Evolutionary conservation across 495 filamentous ascomycete genomes (phyloP).

Genomic region (Aspergillus olivimuriae): DNA sequence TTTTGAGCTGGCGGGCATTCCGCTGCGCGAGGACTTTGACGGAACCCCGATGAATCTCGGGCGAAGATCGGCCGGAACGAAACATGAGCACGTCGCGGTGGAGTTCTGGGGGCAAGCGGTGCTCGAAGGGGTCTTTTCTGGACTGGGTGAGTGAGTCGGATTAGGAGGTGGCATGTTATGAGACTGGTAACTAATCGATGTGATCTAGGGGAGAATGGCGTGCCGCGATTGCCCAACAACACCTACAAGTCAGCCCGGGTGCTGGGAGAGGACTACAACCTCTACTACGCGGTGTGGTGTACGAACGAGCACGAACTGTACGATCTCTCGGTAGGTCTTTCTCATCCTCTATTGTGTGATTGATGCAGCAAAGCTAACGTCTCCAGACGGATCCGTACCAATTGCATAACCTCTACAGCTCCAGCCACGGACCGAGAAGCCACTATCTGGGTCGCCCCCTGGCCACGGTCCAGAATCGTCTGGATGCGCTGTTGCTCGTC

Average conservation of each 20-base stretch:
- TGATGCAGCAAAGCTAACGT: not conserved
- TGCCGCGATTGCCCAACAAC: slow-evolving; percentile 39
- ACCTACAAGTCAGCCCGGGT: slow-evolving; percentile 61
- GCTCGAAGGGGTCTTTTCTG: slow-evolving; percentile 40
- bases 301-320: slow-evolving; percentile 60
- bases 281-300: slow-evolving; percentile 64
- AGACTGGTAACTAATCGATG: too few species aligned
- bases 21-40: slow-evolving; percentile 49
- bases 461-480: slow-evolving; percentile 37
- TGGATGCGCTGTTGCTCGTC: slow-evolving; percentile 57
- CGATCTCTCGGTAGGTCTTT: slow-evolving; percentile 43
- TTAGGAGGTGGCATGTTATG: not conserved
- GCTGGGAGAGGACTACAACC: slow-evolving; percentile 44
- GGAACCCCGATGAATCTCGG: slow-evolving; percentile 50
- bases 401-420: slow-evolving; percentile 49
- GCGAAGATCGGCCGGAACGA: slow-evolving; percentile 21
- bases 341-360: not conserved
- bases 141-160: slow-evolving; percentile 28
- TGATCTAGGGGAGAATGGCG: too few species aligned
- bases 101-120: slow-evolving; percentile 57
- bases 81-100: slow-evolving; percentile 60
- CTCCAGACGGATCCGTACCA: slow-evolving; percentile 53
- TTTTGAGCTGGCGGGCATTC: slow-evolving; percentile 44
- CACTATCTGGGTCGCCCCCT: slow-evolving; percentile 41
- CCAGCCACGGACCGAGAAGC: slow-evolving; percentile 3